Conservation (phyloP, 129 eudicot species). For the Flaveria ramosissima region DNA sequence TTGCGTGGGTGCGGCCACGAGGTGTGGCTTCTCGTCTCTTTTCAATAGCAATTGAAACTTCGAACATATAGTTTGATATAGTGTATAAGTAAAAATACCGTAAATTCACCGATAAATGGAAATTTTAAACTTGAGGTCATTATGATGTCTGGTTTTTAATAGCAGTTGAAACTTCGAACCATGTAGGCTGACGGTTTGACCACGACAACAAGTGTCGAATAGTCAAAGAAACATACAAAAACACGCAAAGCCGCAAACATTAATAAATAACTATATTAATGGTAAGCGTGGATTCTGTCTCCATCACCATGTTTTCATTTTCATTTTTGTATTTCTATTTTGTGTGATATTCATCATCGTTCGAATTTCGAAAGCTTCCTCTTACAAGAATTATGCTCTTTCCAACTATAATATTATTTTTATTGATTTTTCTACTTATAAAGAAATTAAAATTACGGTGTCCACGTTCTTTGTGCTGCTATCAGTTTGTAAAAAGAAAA, state of each 20-base stretch:
- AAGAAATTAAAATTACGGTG: no score
- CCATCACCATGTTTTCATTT: not conserved
- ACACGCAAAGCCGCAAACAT: slow-evolving; percentile 13
- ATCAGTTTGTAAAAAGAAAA: no score
- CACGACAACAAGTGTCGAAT: not conserved
- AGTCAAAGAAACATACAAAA: slow-evolving; percentile 1
- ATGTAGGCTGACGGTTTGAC: slow-evolving; percentile 1
- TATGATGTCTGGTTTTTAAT: not conserved
- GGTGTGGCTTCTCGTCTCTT: no score
- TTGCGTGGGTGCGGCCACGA: no score
- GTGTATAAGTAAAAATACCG: no score
- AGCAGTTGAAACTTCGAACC: not conserved
- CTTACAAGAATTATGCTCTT: not conserved
- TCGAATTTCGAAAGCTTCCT: not conserved
- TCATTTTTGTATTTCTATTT: not conserved
- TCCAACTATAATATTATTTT: not conserved
- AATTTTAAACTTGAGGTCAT: no score
- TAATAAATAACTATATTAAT: not conserved
- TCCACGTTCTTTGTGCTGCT: no score
- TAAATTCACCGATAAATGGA: no score
- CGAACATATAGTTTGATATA: no score
- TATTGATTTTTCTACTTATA: no score
- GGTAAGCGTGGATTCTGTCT: not conserved
- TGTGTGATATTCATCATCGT: not conserved
- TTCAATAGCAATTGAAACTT: no score